Evolutionary conservation across 176 grass and related monocot genomes (phyloP).

Genomic region (Juncus inflexus): DNA sequence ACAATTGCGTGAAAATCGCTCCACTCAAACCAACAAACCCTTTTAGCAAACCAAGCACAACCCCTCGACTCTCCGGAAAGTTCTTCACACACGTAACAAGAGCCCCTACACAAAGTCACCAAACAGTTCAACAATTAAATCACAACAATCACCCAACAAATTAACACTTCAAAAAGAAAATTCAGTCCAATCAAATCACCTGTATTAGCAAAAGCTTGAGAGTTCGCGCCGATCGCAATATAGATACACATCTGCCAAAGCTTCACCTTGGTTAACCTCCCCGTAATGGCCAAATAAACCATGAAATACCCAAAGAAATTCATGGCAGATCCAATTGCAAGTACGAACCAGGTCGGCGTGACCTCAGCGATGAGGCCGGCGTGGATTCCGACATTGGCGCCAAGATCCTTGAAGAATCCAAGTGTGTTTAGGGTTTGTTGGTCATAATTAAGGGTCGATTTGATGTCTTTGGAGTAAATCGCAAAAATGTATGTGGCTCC

Average conservation of each 20-base stretch:
- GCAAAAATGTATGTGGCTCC: conserved; percentile 68
- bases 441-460: conserved; percentile 60
- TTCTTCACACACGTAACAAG: conserved; percentile 74
- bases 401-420: conserved; percentile 80
- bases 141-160: no score
- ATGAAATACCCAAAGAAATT: conserved; percentile 74
- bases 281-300: conserved; percentile 60
- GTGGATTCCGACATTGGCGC: conserved; percentile 59
- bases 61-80: conserved; percentile 57
- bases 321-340: conserved; percentile 50
- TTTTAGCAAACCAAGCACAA: conserved; percentile 65
- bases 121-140: no score
- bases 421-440: conserved; percentile 80
- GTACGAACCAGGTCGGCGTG: conserved; percentile 52
- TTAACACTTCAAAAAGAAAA: no score
- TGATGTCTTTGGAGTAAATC: conserved; percentile 66
- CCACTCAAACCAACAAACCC: conserved; percentile 77
- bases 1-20: conserved; percentile 84
- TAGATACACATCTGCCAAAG: conserved; percentile 69
- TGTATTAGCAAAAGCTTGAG: conserved; percentile 74
- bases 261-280: conserved; percentile 21
- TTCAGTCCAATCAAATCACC: background rate
- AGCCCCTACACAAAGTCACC: background rate
- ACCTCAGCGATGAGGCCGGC: conserved; percentile 62
- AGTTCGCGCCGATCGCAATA: conserved; percentile 60